phyloP scores from a whole-genome alignment of 495 filamentous ascomycete species.

The Podospora tetraspora region DNA sequence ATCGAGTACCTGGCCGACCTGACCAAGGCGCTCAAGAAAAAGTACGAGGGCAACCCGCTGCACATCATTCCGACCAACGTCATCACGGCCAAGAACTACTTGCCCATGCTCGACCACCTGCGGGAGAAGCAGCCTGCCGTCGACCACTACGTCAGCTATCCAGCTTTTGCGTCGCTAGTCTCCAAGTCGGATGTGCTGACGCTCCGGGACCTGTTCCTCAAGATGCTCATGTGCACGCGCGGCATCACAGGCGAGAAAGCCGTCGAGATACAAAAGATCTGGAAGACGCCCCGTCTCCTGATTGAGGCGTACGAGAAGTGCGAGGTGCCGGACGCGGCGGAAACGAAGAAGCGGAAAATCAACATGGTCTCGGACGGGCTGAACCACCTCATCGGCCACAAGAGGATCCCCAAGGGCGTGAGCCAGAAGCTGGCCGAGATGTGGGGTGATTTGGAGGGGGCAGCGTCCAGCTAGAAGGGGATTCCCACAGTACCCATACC shows the following conservation, averaged over 20 bases:
- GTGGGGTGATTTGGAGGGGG: constrained; percentile 47
- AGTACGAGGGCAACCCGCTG: constrained; percentile 54
- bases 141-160: constrained; percentile 63
- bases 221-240: constrained; percentile 82
- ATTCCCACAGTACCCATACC: background rate
- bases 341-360: constrained; percentile 40
- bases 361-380: constrained; percentile 51
- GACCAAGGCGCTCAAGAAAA: constrained; percentile 61
- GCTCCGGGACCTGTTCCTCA: constrained; percentile 69
- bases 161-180: constrained; percentile 63
- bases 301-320: constrained; percentile 60
- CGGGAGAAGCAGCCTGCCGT: constrained; percentile 38
- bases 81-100: constrained; percentile 64
- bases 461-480: background rate
- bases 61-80: constrained; percentile 60
- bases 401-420: constrained; percentile 59
- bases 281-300: constrained; percentile 67
- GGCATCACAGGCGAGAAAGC: constrained; percentile 79
- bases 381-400: constrained; percentile 56
- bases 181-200: constrained; percentile 71
- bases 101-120: constrained; percentile 58
- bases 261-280: constrained; percentile 68
- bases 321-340: constrained; percentile 35
- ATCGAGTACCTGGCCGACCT: constrained; percentile 73
- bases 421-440: constrained; percentile 69